Evolutionary conservation across 176 grass and related monocot species (phyloP).

Genomic region (Oryza meyeriana): DNA sequence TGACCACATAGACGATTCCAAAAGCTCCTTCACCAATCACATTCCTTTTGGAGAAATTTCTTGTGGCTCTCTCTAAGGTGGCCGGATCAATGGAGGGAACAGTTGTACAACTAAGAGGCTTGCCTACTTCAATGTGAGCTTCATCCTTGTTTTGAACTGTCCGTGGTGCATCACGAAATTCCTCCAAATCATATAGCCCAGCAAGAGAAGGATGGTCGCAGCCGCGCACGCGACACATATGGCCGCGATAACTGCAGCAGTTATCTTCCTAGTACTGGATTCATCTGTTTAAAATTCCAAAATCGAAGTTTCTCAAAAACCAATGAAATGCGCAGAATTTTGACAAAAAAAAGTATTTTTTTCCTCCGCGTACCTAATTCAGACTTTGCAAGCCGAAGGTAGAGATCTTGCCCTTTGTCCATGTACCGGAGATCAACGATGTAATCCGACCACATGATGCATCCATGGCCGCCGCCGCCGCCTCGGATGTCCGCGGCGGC

Average conservation of each 20-base stretch:
- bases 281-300: too few species aligned
- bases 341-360: too few species aligned
- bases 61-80: neutral
- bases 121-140: too few species aligned
- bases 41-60: slow-evolving; percentile 17
- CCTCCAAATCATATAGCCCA: neutral
- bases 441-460: neutral
- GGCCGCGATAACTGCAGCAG: neutral
- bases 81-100: neutral
- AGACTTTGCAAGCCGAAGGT: slow-evolving; percentile 17
- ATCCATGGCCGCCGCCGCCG: too few species aligned
- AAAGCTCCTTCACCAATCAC: neutral
- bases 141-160: too few species aligned
- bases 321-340: too few species aligned
- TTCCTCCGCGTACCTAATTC: too few species aligned
- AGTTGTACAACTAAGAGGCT: neutral
- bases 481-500: slow-evolving; percentile 14
- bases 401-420: slow-evolving; percentile 1
- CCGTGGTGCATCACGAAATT: neutral
- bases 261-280: neutral
- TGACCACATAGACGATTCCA: slow-evolving; percentile 4
- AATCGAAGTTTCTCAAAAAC: too few species aligned
- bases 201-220: neutral
- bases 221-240: neutral
- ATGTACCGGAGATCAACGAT: slow-evolving; percentile 26